Base-by-base conservation (phyloP, 768 basidiomycete genomes). In the Grammothele lineata region DNA sequence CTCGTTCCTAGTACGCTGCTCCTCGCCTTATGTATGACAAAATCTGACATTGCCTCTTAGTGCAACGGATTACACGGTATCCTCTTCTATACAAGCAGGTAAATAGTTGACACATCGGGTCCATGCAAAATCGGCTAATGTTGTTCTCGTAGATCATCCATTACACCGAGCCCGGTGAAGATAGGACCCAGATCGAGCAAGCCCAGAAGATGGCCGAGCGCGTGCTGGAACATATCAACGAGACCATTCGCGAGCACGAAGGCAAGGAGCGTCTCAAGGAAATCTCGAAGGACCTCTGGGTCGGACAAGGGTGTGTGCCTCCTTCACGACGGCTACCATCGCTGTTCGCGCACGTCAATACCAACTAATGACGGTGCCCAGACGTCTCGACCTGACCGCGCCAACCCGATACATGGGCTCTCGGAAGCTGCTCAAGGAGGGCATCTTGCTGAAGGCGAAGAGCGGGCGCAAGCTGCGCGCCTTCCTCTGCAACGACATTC, bases 41-140 rank as follows among this genome's bases (percentile, higher is more conserved):
- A n/a, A n/a, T n/a, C n/a, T n/a, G n/a, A n/a, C n/a, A n/a, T n/a
- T 17, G 25, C 17, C 30, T 8, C 15, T 11, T 50, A 92, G 90
- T 94, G 92, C 92, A 96, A 80, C 83, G 95, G 8, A 83, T 97
- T 46, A 96, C 95, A 0, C 77, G 92, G 47, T 99, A 98, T 61
- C 95, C 95, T 0, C 72, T 99, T 0, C 74, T 97, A 25, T 83
- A 97, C 54, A 82, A 83, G 44, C 88, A 91, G 66, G 83, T 81
- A 40, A 17, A 64, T 50, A 9, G n/a, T n/a, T n/a, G n/a, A n/a
- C n/a, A n/a, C n/a, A 18, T 19, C 27, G 4, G 17, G 15, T 24
- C 5, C 17, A 15, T 3, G 22, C 2, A 2, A 7, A 14, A 11
- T 1, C 23, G 21, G 22, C n/a, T 32, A 9, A 40, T 42, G 6